These are phyloP conservation scores for Echites panduratus DNA, from an alignment of 257 asterid species.

Conservation along the genomic window DNA sequence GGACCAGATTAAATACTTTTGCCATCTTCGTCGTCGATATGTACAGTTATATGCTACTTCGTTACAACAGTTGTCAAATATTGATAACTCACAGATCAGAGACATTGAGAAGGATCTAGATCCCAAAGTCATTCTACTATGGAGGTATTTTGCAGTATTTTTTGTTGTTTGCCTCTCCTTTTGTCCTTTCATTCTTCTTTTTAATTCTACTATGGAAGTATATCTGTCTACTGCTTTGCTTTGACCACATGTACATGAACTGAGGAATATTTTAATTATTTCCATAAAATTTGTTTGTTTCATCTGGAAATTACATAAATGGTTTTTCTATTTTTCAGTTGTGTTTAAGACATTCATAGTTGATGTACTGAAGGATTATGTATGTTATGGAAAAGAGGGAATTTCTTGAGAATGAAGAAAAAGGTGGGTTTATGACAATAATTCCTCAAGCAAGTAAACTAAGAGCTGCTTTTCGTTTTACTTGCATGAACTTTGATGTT, in stretches of 20 bases:
- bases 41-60: slow-evolving; percentile 82
- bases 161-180: slow-evolving; percentile 4
- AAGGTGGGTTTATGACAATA: neutral
- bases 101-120: slow-evolving; percentile 86
- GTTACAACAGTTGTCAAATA: slow-evolving; percentile 51
- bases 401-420: neutral
- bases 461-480: neutral
- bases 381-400: neutral
- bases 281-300: neutral
- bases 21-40: slow-evolving; percentile 84
- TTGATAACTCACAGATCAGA: slow-evolving; percentile 49
- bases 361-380: neutral
- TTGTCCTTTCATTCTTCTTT: slow-evolving; percentile 11
- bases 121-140: slow-evolving; percentile 81
- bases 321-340: neutral
- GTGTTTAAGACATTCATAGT: neutral
- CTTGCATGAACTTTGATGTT: neutral
- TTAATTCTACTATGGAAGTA: neutral
- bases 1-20: slow-evolving; percentile 77
- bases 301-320: neutral
- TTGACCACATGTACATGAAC: neutral
- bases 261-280: neutral
- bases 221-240: neutral
- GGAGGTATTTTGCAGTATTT: slow-evolving; percentile 63
- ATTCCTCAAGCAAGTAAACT: neutral